Percentiles rank a stretch among this genome's conserved stretches.
Evolutionary conservation across 768 basidiomycete genomes (phyloP).

Genomic region (Kondoa malvinella): DNA sequence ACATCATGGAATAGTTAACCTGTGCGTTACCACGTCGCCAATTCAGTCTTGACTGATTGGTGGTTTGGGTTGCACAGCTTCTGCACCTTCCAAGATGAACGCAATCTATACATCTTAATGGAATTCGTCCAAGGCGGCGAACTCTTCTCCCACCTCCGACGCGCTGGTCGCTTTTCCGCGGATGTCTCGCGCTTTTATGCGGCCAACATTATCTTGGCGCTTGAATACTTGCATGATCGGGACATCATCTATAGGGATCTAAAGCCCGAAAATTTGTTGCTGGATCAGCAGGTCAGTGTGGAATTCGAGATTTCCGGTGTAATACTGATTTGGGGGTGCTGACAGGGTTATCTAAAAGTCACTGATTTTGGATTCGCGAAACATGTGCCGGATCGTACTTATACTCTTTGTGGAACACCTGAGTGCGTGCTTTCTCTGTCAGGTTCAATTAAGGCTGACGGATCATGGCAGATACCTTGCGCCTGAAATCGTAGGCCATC

Average conservation of each 20-base stretch:
- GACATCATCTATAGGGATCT: slow-evolving; percentile 97
- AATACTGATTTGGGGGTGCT: slow-evolving; percentile 24
- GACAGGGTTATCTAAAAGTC: slow-evolving; percentile 65
- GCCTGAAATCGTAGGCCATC: slow-evolving; percentile 35
- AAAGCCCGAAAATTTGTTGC: slow-evolving; percentile 94
- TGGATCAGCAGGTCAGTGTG: slow-evolving; percentile 41
- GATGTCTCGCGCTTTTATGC: slow-evolving; percentile 97
- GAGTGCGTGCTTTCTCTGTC: slow-evolving; percentile 33
- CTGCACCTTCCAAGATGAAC: slow-evolving; percentile 72
- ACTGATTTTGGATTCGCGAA: slow-evolving; percentile 91
- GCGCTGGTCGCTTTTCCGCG: slow-evolving; percentile 83
- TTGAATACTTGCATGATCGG: slow-evolving; percentile 84
- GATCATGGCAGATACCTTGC: slow-evolving; percentile 49
- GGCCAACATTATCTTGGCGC: slow-evolving; percentile 82
- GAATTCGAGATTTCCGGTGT: neutral
- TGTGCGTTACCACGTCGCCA: slow-evolving; percentile 42
- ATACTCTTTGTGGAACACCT: slow-evolving; percentile 89
- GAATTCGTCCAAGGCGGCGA: slow-evolving; percentile 57
- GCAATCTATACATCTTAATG: slow-evolving; percentile 96
- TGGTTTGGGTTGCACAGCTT: slow-evolving; percentile 8
- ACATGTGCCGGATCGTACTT: slow-evolving; percentile 90
- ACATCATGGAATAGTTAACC: slow-evolving; percentile 91
- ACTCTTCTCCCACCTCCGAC: slow-evolving; percentile 86
- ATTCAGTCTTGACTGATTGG: neutral
- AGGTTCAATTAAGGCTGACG: neutral